Base-by-base conservation (phyloP, 768 basidiomycete species). In the Auricularia cornea region DNA sequence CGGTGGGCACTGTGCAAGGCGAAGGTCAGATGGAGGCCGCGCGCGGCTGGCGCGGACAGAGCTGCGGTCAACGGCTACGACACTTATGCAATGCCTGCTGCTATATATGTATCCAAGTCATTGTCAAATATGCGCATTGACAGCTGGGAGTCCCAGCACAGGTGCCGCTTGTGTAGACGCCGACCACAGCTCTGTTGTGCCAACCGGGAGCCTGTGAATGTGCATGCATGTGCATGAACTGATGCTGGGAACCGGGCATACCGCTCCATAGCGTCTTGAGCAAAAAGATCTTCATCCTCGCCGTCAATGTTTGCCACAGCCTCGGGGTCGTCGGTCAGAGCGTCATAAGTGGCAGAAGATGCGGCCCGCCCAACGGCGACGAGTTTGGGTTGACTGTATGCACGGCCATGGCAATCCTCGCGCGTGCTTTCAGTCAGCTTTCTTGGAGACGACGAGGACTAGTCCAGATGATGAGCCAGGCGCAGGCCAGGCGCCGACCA, bases 201-300 rank as follows among this genome's bases (percentile, higher is more conserved):
- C n/a, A n/a, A n/a, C n/a, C n/a, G n/a, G n/a, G n/a, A n/a, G n/a
- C n/a, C n/a, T n/a, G n/a, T n/a, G n/a, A n/a, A n/a, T n/a, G n/a
- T n/a, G n/a, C n/a, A n/a, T n/a, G n/a, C n/a, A n/a, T n/a, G n/a
- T n/a, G n/a, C n/a, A n/a, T n/a, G n/a, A n/a, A n/a, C n/a, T n/a
- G n/a, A n/a, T n/a, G 59, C 35, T 64, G 38, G 16, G 35, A 38
- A 8, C 10, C 65, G 59, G 73, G 32, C 85, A 68, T 71, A 92
- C 95, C 81, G 81, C 73, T 89, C 84, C 64, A 92, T 74, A 70
- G 80, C 69, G 59, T 78, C 80, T n/a, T 94, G 85, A 35, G 81
- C 90, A 73, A 95, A 98, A 51, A 99, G 84, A 76, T 98, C 89
- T n/a, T 83, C 93, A 12, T 88, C 90, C 20, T 75, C 76, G 4